These are phyloP conservation scores for Periconia macrospinosa DNA, from an alignment of 2,329 filamentous ascomycete species.

Conservation along the genomic window DNA sequence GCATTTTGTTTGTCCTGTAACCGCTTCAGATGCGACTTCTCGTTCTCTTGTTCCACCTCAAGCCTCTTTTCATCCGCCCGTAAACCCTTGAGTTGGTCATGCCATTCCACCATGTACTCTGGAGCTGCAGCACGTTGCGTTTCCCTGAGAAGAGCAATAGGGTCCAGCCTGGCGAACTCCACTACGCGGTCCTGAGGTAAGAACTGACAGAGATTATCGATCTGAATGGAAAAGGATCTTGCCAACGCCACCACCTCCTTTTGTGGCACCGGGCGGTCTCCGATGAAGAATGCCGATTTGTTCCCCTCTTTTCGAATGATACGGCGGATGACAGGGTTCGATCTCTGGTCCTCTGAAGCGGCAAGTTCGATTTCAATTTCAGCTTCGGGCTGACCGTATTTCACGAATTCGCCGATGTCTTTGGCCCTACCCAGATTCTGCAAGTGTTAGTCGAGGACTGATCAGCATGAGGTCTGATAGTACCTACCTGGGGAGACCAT, in stretches of 20 bases:
- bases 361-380: slow-evolving; percentile 90
- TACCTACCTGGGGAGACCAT: slow-evolving; percentile 66
- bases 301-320: slow-evolving; percentile 82
- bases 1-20: slow-evolving; percentile 73
- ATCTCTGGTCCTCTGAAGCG: slow-evolving; percentile 55
- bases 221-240: slow-evolving; percentile 79
- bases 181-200: slow-evolving; percentile 93
- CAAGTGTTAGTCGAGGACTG: slow-evolving; percentile 10
- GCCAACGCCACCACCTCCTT: slow-evolving; percentile 70
- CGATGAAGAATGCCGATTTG: slow-evolving; percentile 75
- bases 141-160: slow-evolving; percentile 78
- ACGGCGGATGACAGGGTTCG: slow-evolving; percentile 74
- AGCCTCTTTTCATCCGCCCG: slow-evolving; percentile 69
- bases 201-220: slow-evolving; percentile 97
- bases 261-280: slow-evolving; percentile 63
- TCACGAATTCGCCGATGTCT: slow-evolving; percentile 86
- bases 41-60: slow-evolving; percentile 56
- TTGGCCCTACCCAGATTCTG: slow-evolving; percentile 82
- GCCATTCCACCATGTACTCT: slow-evolving; percentile 76
- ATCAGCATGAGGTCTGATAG: background rate
- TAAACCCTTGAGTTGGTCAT: slow-evolving; percentile 71
- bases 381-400: slow-evolving; percentile 78
- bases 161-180: slow-evolving; percentile 83
- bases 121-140: slow-evolving; percentile 88
- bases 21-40: slow-evolving; percentile 65